A percentile compares a stretch with the other conserved stretches of the same genome.
Evolutionary conservation across 177 flowering plant species (phyloP).

Genomic region (Vitis hybrid): DNA sequence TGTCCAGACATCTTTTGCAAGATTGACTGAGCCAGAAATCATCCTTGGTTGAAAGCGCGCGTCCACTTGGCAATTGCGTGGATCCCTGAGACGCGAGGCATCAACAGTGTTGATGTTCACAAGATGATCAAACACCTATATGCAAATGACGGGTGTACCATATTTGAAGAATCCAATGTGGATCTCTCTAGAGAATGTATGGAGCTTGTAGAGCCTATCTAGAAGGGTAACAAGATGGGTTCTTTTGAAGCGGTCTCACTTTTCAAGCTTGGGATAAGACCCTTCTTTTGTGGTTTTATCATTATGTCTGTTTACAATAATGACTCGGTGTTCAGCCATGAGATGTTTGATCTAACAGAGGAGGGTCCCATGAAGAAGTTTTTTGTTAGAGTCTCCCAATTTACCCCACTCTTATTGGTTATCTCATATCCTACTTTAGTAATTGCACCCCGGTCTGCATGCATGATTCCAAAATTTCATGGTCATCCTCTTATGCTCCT

Average conservation of each 20-base stretch:
- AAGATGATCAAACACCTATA: too few species aligned
- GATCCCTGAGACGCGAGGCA: too few species aligned
- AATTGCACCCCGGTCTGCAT: constrained; percentile 48
- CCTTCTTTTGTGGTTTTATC: constrained; percentile 71
- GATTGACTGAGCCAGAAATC: too few species aligned
- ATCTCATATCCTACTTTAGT: constrained; percentile 63
- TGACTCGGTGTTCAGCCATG: constrained; percentile 68
- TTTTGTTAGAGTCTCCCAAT: constrained; percentile 59
- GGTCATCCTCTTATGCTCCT: too few species aligned
- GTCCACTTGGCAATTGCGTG: too few species aligned
- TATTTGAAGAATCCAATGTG: too few species aligned
- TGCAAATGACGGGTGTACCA: too few species aligned
- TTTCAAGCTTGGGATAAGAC: constrained; percentile 67
- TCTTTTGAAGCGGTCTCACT: constrained; percentile 71
- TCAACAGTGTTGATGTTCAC: too few species aligned
- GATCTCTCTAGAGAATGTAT: too few species aligned
- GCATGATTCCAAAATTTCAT: too few species aligned
- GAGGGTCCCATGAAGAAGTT: constrained; percentile 66
- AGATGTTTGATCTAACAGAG: constrained; percentile 73
- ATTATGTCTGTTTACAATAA: constrained; percentile 56
- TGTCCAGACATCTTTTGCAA: too few species aligned
- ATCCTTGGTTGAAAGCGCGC: too few species aligned
- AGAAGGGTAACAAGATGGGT: constrained; percentile 71
- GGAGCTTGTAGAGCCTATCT: constrained; percentile 60
- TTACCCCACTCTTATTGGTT: constrained; percentile 56